These are phyloP conservation scores for Colletotrichum tanaceti DNA, from an alignment of 2,329 filamentous ascomycete species.

Conservation along the genomic window DNA sequence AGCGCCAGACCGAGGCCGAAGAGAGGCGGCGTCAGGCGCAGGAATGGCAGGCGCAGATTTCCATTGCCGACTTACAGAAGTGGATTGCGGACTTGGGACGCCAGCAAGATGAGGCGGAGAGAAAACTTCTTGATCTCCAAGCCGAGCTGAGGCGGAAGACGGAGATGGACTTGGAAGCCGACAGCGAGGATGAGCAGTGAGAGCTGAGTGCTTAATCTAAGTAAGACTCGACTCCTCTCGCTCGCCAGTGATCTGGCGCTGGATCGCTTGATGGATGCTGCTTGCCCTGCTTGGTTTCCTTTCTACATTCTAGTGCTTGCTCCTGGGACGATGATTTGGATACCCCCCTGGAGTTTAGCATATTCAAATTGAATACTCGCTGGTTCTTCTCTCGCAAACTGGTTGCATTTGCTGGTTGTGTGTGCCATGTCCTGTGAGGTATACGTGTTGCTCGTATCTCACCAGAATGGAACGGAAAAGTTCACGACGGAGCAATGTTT, in stretches of 20 bases:
- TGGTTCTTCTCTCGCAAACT: background rate
- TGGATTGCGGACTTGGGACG: background rate
- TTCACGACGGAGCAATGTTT: too few relatives aligned
- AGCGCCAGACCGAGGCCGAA: background rate
- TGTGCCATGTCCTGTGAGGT: background rate
- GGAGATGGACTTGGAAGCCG: background rate
- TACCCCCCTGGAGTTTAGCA: background rate
- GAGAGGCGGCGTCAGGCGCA: background rate
- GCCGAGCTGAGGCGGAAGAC: background rate
- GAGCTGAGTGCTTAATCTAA: background rate
- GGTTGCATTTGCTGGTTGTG: background rate
- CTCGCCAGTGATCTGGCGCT: background rate
- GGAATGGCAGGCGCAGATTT: background rate
- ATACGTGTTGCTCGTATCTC: too few relatives aligned
- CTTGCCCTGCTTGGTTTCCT: background rate
- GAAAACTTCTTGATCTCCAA: background rate
- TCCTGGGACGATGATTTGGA: background rate
- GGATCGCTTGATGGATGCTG: background rate
- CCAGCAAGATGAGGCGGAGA: background rate
- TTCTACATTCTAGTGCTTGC: background rate
- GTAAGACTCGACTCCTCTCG: background rate
- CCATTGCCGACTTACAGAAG: too few relatives aligned
- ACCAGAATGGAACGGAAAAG: too few relatives aligned
- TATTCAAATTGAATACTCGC: background rate
- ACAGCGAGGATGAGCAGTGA: background rate